Base-by-base conservation (phyloP, 1,284 basidiomycete species). In the Tilletia indica region DNA sequence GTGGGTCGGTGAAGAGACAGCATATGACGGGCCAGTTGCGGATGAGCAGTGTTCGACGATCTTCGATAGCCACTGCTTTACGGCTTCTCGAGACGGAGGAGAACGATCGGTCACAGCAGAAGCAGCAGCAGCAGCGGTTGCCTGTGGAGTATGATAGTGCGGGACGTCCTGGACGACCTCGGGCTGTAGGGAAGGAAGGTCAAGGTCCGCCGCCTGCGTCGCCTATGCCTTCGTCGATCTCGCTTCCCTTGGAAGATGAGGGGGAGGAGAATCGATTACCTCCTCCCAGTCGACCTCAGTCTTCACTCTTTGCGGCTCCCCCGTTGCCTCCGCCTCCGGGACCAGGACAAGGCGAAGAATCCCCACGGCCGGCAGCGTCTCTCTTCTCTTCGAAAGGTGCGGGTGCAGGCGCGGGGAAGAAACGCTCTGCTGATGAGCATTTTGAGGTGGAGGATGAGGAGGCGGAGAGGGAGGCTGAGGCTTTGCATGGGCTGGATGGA, bases 361-460 rank as follows among this genome's bases (percentile, higher is more conserved):
- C 25, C 25, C 25, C 25, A 31, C 25, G 25, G 25, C 25, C 25
- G 25, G 25, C 25, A 31, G 25, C 25, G 25, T 31, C 25, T 31
- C 25, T 31, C 25, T 31, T 31, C 25, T 31, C 25, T 31, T 31
- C 25, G 42, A 14, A 45, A 45, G 42, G 6, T 45, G 42, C 25
- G 25, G 42, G 49, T 6, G 49, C 6, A 6, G 21, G 61, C 34
- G 36, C 16, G 8, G 61, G 61, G 12, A 25, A 36, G 16, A 64
- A 64, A 42, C 61, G 61, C 1, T 64, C 61, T 11, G 34, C 61
- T 34, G 61, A 64, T 21, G 61, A 64, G n/a, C 61, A 64, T 64
- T 64, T 64, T 38, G 61, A 64, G 34, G 38, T 38, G 34, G 61
- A 64, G 61, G 61, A 64, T 19, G 61, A 38, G 12, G 61, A 64